phyloP scores from a whole-genome alignment of 202 grass and related monocot species.

The Cymbopogon flexuosus region DNA sequence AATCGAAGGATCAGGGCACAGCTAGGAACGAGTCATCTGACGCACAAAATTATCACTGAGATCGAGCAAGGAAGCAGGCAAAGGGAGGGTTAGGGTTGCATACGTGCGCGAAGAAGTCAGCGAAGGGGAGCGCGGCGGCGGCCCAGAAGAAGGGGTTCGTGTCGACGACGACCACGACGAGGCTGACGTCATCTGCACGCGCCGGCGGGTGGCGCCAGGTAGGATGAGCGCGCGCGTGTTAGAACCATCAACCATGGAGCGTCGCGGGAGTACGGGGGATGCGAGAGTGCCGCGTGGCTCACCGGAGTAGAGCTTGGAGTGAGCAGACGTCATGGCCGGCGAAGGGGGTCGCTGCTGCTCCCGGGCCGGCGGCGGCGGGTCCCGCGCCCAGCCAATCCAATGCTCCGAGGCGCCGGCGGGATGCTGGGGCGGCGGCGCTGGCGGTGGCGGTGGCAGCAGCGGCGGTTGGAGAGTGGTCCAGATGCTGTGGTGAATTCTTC shows the following conservation, averaged over 20 bases:
- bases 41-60: neutral
- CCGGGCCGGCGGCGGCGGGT: neutral
- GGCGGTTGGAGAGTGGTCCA: neutral
- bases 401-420: neutral
- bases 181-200: slow-evolving; percentile 73
- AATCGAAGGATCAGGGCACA: neutral
- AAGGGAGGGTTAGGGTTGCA: slow-evolving; percentile 27
- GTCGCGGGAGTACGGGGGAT: neutral
- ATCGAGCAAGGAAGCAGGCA: neutral
- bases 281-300: neutral
- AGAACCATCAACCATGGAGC: neutral
- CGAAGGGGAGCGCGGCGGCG: slow-evolving; percentile 53
- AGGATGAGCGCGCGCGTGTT: neutral
- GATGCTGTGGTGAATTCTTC: neutral
- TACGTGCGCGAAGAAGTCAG: slow-evolving; percentile 74
- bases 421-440: neutral
- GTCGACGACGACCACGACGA: slow-evolving; percentile 71
- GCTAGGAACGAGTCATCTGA: neutral
- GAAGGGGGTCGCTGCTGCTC: neutral
- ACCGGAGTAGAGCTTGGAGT: slow-evolving; percentile 73
- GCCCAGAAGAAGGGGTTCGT: slow-evolving; percentile 95
- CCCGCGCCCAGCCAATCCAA: neutral
- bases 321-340: slow-evolving; percentile 45
- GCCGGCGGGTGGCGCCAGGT: neutral
- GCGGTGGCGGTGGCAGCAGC: neutral